These are phyloP conservation scores for Laburnicola sp. DNA, from an alignment of 2,329 filamentous ascomycete species.

Conservation along the genomic window DNA sequence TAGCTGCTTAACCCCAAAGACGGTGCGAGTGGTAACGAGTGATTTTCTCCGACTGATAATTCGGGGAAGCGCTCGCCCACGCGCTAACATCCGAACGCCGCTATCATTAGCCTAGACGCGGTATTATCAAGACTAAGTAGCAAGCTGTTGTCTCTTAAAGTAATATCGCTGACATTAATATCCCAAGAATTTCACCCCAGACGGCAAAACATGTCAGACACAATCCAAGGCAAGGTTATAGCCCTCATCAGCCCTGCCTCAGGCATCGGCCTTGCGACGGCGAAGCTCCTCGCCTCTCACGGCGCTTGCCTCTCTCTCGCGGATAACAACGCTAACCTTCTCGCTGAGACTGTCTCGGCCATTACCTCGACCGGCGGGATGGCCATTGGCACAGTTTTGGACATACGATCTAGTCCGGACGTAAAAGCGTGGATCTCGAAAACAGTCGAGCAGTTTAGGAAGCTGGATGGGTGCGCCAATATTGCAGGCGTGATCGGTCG, in stretches of 20 bases:
- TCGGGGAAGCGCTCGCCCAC: too few species aligned
- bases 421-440: constrained; percentile 56
- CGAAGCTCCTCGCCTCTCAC: constrained; percentile 8
- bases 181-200: too few species aligned
- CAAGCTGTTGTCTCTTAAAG: too few species aligned
- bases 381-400: constrained; percentile 35
- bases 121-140: too few species aligned
- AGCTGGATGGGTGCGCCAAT: constrained; percentile 59
- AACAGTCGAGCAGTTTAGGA: constrained; percentile 42
- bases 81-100: too few species aligned
- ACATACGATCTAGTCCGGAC: constrained; percentile 51
- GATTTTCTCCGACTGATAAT: too few species aligned
- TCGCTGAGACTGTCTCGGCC: constrained; percentile 28
- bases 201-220: too few species aligned
- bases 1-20: too few species aligned
- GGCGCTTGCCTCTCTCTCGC: constrained; percentile 16
- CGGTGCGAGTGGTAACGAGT: too few species aligned
- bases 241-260: constrained; percentile 12
- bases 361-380: constrained; percentile 29
- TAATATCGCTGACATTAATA: too few species aligned
- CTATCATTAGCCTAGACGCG: too few species aligned
- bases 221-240: constrained; percentile 5
- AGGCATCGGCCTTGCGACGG: constrained; percentile 14
- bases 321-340: constrained; percentile 23
- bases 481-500: constrained; percentile 51